These are phyloP conservation scores for Solanum microdontum DNA, from an alignment of 257 asterid species.

Conservation along the genomic window DNA sequence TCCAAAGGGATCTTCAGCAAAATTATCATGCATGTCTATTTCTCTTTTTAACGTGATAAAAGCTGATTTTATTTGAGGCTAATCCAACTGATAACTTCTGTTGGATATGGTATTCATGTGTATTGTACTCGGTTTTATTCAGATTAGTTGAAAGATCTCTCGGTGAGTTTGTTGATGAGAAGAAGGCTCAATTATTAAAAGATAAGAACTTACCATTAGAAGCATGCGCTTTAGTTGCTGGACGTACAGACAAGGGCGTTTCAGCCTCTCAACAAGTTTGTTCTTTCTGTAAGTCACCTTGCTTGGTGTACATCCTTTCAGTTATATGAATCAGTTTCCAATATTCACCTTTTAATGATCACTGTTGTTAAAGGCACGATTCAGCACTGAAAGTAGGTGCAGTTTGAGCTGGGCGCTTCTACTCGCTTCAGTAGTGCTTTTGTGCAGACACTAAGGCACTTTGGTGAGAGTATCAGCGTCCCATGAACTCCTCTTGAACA, in stretches of 20 bases:
- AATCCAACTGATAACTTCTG: not conserved
- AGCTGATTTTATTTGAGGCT: not conserved
- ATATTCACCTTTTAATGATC: not conserved
- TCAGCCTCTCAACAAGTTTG: conserved; percentile 88
- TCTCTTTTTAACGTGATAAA: not conserved
- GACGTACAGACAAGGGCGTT: conserved; percentile 98
- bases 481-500: not conserved
- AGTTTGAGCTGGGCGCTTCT: not conserved
- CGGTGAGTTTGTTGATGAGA: conserved; percentile 80
- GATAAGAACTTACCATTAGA: conserved; percentile 76
- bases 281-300: conserved; percentile 68
- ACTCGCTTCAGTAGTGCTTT: not conserved
- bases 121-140: conserved; percentile 9
- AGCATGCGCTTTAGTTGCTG: conserved; percentile 70
- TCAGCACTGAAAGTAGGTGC: not conserved
- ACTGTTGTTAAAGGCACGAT: not conserved
- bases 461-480: not conserved
- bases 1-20: not conserved
- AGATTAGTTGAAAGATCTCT: conserved; percentile 70
- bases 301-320: conserved; percentile 1
- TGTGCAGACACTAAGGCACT: not conserved
- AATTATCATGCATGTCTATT: not conserved
- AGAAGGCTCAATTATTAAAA: conserved; percentile 52
- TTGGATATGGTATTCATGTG: not conserved
- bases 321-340: not conserved